Base-by-base conservation (phyloP, 768 basidiomycete genomes). In the Tulasnella sp. region DNA sequence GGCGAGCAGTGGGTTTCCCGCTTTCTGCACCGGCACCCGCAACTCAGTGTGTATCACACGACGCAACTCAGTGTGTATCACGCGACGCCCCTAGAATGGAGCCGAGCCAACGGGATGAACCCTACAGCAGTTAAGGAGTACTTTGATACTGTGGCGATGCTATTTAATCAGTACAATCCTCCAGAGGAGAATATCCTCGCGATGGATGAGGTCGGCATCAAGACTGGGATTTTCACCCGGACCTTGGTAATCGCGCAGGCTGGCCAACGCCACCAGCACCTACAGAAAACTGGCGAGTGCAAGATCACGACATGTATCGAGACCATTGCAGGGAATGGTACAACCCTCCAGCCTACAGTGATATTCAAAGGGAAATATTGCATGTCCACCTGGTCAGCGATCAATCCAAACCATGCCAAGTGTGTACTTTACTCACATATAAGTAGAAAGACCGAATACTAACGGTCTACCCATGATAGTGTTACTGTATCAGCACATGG, bases 401-500 rank as follows among this genome's bases (percentile, higher is more conserved):
- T 36, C 42, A 74, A 72, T 34, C 52, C 17, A 11, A 3, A 42
- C 14, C 11, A 6, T 72, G 70, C n/a, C 5, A 41, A 62, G 22
- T 52, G 62, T 8, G 41, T 16, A 9, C 42, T 34, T 12, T 72
- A 32, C 11, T 32, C 47, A 36, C 19, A 19, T 5, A 11, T 26
- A n/a, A 59, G 26, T 19, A 5, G 26, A 19, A 37, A 17, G 34
- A 12, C 17, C 36, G 37, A 62, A 22, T 52, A 78, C 19, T 69
- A 26, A 19, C 36, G 9, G 11, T n/a, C 29, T 75, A 35, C 14
- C 26, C n/a, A 14, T 12, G 22, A 22, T 65, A 81, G 80, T 14
- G 63, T 82, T 63, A 78, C 77, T 12, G 77, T 79, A 59, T 80
- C 79, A 11, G 65, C 76, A 66, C 82, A 82, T 62, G 82, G 83